These are phyloP conservation scores for Podaxis pistillaris DNA, from an alignment of 768 basidiomycete species.

Conservation along the genomic window DNA sequence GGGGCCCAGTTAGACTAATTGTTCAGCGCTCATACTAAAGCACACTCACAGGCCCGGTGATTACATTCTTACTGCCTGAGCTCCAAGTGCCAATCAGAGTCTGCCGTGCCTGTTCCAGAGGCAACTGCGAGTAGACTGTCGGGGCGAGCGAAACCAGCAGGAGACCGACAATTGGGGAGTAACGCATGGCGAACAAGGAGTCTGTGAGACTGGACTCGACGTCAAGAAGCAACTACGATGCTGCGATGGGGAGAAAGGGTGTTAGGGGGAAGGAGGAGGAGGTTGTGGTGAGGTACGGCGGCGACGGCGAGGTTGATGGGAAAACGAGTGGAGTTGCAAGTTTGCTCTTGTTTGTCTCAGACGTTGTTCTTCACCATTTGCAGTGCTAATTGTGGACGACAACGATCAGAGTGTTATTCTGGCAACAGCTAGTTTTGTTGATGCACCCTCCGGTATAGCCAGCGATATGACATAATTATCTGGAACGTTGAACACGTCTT, in stretches of 20 bases:
- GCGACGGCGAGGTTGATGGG: constrained; percentile 27
- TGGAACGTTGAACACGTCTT: neutral
- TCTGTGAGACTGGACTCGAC: neutral
- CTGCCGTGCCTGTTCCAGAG: neutral
- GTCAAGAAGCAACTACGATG: neutral
- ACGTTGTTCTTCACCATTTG: constrained; percentile 16
- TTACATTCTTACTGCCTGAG: constrained; percentile 71
- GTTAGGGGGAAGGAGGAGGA: constrained; percentile 13
- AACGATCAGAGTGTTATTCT: constrained; percentile 1
- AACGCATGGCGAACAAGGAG: constrained; percentile 34
- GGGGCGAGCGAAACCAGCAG: constrained; percentile 38
- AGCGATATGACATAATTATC: neutral
- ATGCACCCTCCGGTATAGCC: neutral
- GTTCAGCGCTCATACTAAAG: neutral
- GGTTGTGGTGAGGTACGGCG: constrained; percentile 18
- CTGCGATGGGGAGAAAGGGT: neutral
- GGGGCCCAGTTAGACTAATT: constrained; percentile 13
- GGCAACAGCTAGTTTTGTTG: neutral
- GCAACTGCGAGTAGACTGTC: constrained; percentile 10
- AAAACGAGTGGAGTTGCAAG: constrained; percentile 26
- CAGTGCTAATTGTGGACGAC: neutral
- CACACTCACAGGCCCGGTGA: constrained; percentile 77
- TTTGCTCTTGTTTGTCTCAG: constrained; percentile 31
- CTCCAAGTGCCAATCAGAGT: constrained; percentile 79
- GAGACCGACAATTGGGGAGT: constrained; percentile 36